Conservation (phyloP, 345 rosid genomes). For the Reutealis trisperma region DNA sequence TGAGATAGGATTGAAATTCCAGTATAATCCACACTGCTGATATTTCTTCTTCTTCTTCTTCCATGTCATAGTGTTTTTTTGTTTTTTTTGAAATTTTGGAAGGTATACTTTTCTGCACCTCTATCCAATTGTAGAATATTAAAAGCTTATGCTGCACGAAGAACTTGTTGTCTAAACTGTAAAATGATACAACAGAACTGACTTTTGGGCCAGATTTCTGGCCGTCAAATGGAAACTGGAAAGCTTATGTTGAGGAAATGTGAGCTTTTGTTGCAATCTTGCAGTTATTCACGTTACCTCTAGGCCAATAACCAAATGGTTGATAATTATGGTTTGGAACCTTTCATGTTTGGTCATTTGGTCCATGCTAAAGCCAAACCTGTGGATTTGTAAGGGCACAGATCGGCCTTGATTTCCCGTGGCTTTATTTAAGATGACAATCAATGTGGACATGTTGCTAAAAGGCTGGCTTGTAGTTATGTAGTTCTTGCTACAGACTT, state of each 20-base stretch:
- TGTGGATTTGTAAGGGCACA: neutral
- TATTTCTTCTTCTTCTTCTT: neutral
- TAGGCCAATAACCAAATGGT: neutral
- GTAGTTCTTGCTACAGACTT: neutral
- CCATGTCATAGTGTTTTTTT: too few relatives aligned
- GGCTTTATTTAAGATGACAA: too few relatives aligned
- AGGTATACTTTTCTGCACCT: neutral
- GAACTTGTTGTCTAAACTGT: too few relatives aligned
- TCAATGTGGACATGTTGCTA: too few relatives aligned
- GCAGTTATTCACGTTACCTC: too few relatives aligned
- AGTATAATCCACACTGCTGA: neutral
- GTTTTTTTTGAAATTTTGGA: neutral
- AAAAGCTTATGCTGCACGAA: neutral
- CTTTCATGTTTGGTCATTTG: neutral
- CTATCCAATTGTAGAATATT: too few relatives aligned
- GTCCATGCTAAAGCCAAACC: neutral
- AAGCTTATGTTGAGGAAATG: neutral
- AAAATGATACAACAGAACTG: neutral
- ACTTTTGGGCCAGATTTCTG: neutral
- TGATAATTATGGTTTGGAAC: neutral
- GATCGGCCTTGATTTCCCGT: neutral
- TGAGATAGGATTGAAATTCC: neutral
- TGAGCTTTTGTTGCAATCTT: neutral
- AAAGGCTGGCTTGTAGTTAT: neutral
- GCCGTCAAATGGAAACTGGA: neutral